Percentiles rank a stretch among this genome's conserved stretches.
Evolutionary conservation across 2,329 filamentous ascomycete species (phyloP).

Genomic region (Talaromyces marneffei): DNA sequence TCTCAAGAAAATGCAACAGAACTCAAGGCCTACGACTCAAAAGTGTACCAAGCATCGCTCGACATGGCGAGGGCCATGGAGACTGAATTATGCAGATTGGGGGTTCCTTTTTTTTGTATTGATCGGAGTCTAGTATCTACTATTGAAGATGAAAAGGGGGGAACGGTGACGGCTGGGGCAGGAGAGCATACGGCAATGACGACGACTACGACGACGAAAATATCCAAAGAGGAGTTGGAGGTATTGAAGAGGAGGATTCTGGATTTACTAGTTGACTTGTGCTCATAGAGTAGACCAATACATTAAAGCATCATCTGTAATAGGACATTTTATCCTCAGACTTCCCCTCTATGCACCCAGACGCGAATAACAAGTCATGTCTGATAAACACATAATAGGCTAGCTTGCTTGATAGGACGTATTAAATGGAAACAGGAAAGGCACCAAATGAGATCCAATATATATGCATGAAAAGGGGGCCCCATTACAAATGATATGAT

Average conservation of each 20-base stretch:
- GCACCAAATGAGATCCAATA: constrained; percentile 7
- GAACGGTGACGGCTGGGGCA: too few species aligned
- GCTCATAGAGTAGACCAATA: constrained; percentile 20
- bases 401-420: neutral
- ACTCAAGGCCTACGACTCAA: constrained; percentile 54
- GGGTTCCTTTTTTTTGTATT: constrained; percentile 57
- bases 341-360: constrained; percentile 7
- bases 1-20: constrained; percentile 50
- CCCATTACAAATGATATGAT: constrained; percentile 1
- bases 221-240: constrained; percentile 40
- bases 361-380: neutral
- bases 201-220: neutral
- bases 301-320: too few species aligned
- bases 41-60: constrained; percentile 55
- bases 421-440: constrained; percentile 5
- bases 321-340: neutral
- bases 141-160: constrained; percentile 25
- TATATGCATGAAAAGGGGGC: constrained; percentile 8
- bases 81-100: constrained; percentile 50
- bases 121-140: constrained; percentile 32
- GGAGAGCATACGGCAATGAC: too few species aligned
- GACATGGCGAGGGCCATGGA: constrained; percentile 57
- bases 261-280: constrained; percentile 48
- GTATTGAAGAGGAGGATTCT: constrained; percentile 46
- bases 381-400: constrained; percentile 10